A percentile compares a stretch with the other conserved stretches of the same genome.
Evolutionary conservation across 164 flowering plant species (phyloP).

Genomic region (Cinnamomum chago): DNA sequence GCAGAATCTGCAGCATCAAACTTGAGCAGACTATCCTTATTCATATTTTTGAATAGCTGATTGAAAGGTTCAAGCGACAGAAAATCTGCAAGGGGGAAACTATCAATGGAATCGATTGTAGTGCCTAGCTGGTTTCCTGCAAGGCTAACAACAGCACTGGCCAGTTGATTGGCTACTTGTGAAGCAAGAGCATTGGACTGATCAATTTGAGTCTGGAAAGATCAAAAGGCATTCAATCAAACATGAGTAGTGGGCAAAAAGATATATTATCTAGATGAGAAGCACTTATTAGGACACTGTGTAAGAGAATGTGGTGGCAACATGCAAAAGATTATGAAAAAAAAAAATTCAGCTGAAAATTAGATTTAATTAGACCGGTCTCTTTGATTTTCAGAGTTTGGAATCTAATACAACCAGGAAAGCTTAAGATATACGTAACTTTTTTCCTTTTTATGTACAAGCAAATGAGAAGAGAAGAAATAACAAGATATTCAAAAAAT

Average conservation of each 20-base stretch:
- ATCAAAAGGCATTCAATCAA: neutral
- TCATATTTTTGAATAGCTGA: constrained; percentile 51
- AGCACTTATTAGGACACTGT: neutral
- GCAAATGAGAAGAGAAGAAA: too few relatives aligned
- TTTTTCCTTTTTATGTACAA: too few relatives aligned
- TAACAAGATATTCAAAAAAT: too few relatives aligned
- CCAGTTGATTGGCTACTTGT: constrained; percentile 59
- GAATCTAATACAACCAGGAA: too few relatives aligned
- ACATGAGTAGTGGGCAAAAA: too few relatives aligned
- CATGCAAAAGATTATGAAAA: neutral
- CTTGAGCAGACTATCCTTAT: constrained; percentile 54
- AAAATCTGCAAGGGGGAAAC: constrained; percentile 64
- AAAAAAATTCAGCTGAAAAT: neutral
- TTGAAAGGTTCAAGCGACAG: constrained; percentile 78
- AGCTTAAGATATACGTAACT: too few relatives aligned
- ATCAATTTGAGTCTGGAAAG: constrained; percentile 83
- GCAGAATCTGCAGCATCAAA: constrained; percentile 88
- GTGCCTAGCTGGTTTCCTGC: constrained; percentile 53
- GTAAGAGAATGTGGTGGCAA: neutral
- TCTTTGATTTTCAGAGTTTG: too few relatives aligned
- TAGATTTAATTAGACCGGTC: too few relatives aligned
- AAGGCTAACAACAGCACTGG: constrained; percentile 69
- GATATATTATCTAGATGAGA: neutral
- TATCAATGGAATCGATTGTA: constrained; percentile 33
- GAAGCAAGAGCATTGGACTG: constrained; percentile 62